Evolutionary conservation across 352 stramenopile genomes (phyloP), one percentile per base, ranked within the genome.

Genomic region (Thraustotheca clavata): DNA sequence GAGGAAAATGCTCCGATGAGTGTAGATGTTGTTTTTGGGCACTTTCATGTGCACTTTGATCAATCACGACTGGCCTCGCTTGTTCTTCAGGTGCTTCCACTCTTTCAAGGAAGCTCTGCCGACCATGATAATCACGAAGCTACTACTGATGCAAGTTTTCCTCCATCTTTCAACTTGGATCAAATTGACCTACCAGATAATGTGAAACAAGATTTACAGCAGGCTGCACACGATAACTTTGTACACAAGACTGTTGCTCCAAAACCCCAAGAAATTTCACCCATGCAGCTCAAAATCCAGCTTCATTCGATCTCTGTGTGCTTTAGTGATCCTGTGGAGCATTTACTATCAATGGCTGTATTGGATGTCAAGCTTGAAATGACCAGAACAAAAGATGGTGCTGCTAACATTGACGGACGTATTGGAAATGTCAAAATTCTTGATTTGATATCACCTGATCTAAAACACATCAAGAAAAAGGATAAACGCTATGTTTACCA

Each of bases 31-130:
- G 75, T 79, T 39, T 69, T 92, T 48, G 86, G 86, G 14, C 82
- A 79, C 3, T 70, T 95, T 18, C 86, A 95, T 48, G 68, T 95
- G 20, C 80, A 89, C 40, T 91, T 93, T 67, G 83, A 95, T 40
- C 86, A 95, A 59, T 80, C 82, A 20, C 92, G 92, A 11, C 22
- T 65, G 18, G 57, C 57, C 18, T 43, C 36, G 20, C 27, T 65
- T 18, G 36, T 54, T n/a, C 20, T 34, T n/a, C 39, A 55, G 27
- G 27, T 65, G 1, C 26, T 65, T 8, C 36, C 57, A 32, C 39
- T 65, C 3, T 22, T 65, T 32, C 36, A 65, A 8, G 3, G 11
- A 5, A 11, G 27, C 12, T 9, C 46, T 4, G n/a, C 16, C 16
- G 35, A 29, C 14, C 20, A 33, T 16, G 57, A 65, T 20, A n/a